Base-by-base conservation (phyloP, 257 asterid genomes). In the Gentiana macrophylla region DNA sequence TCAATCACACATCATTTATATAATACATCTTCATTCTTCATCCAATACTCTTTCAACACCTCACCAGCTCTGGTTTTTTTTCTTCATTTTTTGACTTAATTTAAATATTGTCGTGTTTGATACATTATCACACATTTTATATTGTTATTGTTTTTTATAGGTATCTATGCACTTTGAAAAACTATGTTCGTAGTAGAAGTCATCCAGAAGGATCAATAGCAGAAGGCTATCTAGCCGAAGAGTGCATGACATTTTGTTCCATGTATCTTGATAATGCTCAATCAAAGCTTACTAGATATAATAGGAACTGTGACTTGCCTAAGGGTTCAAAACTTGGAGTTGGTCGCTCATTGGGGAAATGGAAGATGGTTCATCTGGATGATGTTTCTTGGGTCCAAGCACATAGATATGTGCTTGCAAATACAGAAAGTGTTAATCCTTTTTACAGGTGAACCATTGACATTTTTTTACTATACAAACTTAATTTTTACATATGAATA, bases 201-300 rank as follows among this genome's bases (percentile, higher is more conserved):
- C 57, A 49, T 3, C 62, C 53, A 0, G 53, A 67, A 41, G 60
- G 56, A 7, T 63, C 56, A 4, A 63, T 63, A 34, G 62, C 68
- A 34, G 35, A 55, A 34, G 53, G 57, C 0, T 63, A 49, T 37
- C 9, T 63, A 33, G 55, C 49, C 8, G 49, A 66, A 24, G 71
- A 66, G 15, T 60, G 71, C 48, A 47, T 53, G 55, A 45, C 54
- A 4, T 59, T 66, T 53, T 59, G 71, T 37, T 47, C 65, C 12
- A 41, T 54, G 43, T 51, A 65, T 13, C 56, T 65, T 11, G 53
- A 50, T 32, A 49, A 57, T 41, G 46, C 38, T 32, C 65, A 57
- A 49, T 57, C 70, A 43, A 52, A 41, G 15, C 48, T 52, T 10
- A 58, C 36, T 34, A 36, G 56, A 9, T 43, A 47, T 0, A 36